phyloP scores from a whole-genome alignment of 225 moss, liverwort and hornwort species.

The Asterella californica region DNA sequence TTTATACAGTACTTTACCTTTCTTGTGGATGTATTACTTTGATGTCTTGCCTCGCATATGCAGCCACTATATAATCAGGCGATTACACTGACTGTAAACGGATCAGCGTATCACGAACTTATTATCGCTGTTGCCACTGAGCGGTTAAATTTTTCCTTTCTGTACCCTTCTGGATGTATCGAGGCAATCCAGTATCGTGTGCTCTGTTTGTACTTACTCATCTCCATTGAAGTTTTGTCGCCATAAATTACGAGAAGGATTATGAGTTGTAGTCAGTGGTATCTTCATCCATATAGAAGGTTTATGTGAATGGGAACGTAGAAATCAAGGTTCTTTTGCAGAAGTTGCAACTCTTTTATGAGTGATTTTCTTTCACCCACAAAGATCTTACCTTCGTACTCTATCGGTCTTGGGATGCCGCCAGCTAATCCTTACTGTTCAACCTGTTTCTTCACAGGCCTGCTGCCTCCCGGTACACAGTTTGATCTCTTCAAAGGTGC shows the following conservation, averaged over 20 bases:
- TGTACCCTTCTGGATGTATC: too few species aligned
- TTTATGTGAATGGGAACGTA: background rate
- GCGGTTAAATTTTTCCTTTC: too few species aligned
- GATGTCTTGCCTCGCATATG: too few species aligned
- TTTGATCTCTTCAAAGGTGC: conserved; percentile 99
- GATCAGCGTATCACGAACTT: too few species aligned
- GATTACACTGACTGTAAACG: too few species aligned
- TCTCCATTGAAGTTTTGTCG: too few species aligned
- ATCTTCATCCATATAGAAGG: background rate
- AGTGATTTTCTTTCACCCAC: background rate
- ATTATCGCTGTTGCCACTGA: too few species aligned
- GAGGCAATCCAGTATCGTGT: too few species aligned
- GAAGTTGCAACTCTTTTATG: background rate
- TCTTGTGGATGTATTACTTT: too few species aligned
- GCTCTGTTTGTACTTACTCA: too few species aligned
- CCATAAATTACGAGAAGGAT: background rate
- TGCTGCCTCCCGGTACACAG: conserved; percentile 93
- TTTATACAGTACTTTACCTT: too few species aligned
- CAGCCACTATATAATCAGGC: too few species aligned
- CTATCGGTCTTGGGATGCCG: background rate
- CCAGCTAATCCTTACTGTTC: background rate
- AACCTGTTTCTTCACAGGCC: conserved; percentile 42
- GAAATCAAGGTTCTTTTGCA: background rate
- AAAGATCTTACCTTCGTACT: background rate
- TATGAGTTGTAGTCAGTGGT: background rate